Base-by-base conservation (phyloP, 1,284 basidiomycete genomes). In the Peniophora sp. region DNA sequence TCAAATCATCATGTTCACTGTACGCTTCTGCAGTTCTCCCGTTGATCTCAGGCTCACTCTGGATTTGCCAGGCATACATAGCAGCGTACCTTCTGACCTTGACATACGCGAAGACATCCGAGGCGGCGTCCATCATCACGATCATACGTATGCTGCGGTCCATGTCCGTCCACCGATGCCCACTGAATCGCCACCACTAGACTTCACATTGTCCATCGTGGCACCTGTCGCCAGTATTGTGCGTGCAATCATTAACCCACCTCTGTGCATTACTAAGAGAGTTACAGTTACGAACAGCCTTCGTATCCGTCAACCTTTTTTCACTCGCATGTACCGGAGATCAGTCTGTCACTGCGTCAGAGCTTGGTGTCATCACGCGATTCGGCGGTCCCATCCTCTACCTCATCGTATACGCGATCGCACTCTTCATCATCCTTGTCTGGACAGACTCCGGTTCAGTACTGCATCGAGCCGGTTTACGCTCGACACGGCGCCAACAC, bases 361-460 rank as follows among this genome's bases (percentile, higher is more conserved):
- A 76, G 1, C 67, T 81, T 51, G 76, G 78, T 6, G 58, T 64
- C 47, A 80, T 92, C 50, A 67, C 68, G 54, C 72, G 78, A 54
- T 89, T 76, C 54, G 88, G 88, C 3, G 85, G 83, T 2, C 88
- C 88, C 0, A 88, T 92, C 54, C 57, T 79, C 1, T 92, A 91
- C 58, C 76, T 90, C 49, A 72, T 89, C 54, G 55, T 82, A 23
- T 77, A 82, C 48, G 68, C 67, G 12, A 55, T 81, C 34, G 59
- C 78, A 17, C 74, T 83, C 27, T 75, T 85, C 54, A 66, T 60
- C 5, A 64, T 85, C 36, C 73, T 86, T 20, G 75, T 85, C 23
- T 81, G 73, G 68, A 72, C 74, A 50, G 83, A 86, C 59, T 82
- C 80, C 5, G 81, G 83, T 2, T 73, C 73, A 2, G 61, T 76